These are phyloP conservation scores for Boletus coccyginus DNA, from an alignment of 768 basidiomycete species.

Conservation along the genomic window DNA sequence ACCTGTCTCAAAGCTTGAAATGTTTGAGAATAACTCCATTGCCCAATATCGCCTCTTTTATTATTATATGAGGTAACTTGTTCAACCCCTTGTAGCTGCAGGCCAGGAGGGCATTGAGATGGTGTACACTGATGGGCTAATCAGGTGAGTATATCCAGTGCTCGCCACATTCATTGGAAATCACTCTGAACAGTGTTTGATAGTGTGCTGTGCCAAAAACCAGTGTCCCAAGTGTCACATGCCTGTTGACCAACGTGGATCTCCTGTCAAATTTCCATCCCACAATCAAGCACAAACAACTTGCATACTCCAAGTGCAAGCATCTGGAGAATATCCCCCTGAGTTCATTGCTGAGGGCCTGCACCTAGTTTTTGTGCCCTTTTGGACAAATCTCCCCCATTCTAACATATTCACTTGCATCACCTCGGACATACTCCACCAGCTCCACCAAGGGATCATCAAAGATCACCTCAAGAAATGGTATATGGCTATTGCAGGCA, in stretches of 20 bases:
- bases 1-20: neutral
- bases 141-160: neutral
- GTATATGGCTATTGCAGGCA: neutral
- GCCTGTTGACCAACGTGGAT: neutral
- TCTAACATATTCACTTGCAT: neutral
- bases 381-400: neutral
- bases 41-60: neutral
- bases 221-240: no score
- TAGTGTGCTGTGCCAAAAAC: neutral
- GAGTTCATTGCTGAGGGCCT: no score
- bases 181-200: neutral
- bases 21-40: neutral
- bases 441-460: neutral
- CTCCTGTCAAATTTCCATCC: neutral
- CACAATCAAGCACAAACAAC: no score
- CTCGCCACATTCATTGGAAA: neutral
- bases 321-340: no score
- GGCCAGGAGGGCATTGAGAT: neutral
- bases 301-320: no score
- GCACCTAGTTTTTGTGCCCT: neutral
- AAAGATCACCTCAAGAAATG: slow-evolving; percentile 1
- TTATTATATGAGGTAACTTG: neutral
- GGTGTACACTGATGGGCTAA: neutral
- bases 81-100: neutral
- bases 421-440: neutral